A percentile compares a stretch with the other conserved stretches of the same genome.
Conservation (phyloP, 805 yeast species). For the Cyberlindnera amylophila region DNA sequence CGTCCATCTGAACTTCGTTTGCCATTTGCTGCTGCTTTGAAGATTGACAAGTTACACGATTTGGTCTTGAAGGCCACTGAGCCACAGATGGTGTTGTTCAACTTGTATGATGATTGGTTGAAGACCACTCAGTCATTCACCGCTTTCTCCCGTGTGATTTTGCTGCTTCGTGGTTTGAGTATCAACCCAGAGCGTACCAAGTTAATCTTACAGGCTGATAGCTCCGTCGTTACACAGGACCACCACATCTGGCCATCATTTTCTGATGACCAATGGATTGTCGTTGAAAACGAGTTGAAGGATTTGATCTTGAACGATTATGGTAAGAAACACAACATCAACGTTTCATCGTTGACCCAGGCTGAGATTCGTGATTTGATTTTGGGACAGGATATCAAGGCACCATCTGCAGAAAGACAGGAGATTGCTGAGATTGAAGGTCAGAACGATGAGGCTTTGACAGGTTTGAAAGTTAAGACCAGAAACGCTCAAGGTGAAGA, state of each 20-base stretch:
- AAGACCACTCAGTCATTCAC: constrained; percentile 79
- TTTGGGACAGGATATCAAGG: constrained; percentile 88
- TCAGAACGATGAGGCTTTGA: constrained; percentile 36
- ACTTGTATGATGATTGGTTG: constrained; percentile 94
- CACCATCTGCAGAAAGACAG: constrained; percentile 85
- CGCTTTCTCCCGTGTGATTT: constrained; percentile 84
- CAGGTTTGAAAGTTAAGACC: constrained; percentile 70
- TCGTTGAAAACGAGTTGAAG: constrained; percentile 80
- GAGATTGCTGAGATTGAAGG: constrained; percentile 74
- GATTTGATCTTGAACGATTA: constrained; percentile 85
- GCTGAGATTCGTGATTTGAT: constrained; percentile 91
- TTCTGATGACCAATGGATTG: constrained; percentile 85
- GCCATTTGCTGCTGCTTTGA: constrained; percentile 85
- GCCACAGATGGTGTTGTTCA: constrained; percentile 88
- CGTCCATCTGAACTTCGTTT: constrained; percentile 84
- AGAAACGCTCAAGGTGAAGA: constrained; percentile 95
- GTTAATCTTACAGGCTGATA: constrained; percentile 70
- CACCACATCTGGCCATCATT: constrained; percentile 95
- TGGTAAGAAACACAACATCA: constrained; percentile 79
- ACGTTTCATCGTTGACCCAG: constrained; percentile 83
- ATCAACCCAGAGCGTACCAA: constrained; percentile 76
- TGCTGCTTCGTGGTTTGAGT: constrained; percentile 78
- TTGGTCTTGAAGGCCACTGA: constrained; percentile 83
- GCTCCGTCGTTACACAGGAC: constrained; percentile 60
- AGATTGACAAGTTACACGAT: constrained; percentile 74